A percentile compares a stretch with the other conserved stretches of the same genome.
Conservation (phyloP, 208 protist genomes). For the Trypanosoma congolense region DNA sequence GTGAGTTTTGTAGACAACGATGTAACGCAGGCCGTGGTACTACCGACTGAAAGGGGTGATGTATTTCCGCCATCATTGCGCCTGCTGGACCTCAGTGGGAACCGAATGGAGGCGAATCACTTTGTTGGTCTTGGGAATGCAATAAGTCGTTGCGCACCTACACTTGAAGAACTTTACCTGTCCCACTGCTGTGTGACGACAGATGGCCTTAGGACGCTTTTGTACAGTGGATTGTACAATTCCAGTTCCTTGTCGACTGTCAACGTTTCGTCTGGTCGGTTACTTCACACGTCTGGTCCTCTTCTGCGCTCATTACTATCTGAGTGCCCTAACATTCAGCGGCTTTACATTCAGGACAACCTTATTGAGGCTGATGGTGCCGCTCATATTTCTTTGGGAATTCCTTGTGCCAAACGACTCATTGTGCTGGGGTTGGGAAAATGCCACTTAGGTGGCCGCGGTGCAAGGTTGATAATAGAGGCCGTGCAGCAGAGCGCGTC, state of each 20-base stretch:
- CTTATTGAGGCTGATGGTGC: conserved; percentile 54
- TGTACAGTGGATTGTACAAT: conserved; percentile 19
- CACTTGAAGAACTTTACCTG: conserved; percentile 47
- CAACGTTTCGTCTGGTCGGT: conserved; percentile 38
- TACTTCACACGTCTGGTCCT: conserved; percentile 42
- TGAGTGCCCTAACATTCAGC: conserved; percentile 32
- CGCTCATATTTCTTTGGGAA: conserved; percentile 32
- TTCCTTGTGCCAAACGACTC: conserved; percentile 35
- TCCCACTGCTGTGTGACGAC: conserved; percentile 27
- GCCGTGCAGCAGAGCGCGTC: conserved; percentile 36
- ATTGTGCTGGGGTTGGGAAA: conserved; percentile 31
- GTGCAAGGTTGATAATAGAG: conserved; percentile 38
- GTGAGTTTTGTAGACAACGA: conserved; percentile 44
- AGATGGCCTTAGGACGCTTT: conserved; percentile 23
- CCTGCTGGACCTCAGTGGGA: conserved; percentile 37
- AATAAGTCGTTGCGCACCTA: conserved; percentile 22
- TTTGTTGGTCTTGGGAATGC: conserved; percentile 24
- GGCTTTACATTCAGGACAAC: conserved; percentile 46
- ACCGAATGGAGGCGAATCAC: conserved; percentile 30
- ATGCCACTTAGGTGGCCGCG: conserved; percentile 47
- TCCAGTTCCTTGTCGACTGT: conserved; percentile 36
- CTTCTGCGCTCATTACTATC: conserved; percentile 37
- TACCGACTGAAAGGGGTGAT: conserved; percentile 7
- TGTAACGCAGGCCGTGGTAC: conserved; percentile 30
- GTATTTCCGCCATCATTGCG: conserved; percentile 34